Base-by-base conservation (phyloP, 1,284 basidiomycete species). In the Apiotrichum sp. region DNA sequence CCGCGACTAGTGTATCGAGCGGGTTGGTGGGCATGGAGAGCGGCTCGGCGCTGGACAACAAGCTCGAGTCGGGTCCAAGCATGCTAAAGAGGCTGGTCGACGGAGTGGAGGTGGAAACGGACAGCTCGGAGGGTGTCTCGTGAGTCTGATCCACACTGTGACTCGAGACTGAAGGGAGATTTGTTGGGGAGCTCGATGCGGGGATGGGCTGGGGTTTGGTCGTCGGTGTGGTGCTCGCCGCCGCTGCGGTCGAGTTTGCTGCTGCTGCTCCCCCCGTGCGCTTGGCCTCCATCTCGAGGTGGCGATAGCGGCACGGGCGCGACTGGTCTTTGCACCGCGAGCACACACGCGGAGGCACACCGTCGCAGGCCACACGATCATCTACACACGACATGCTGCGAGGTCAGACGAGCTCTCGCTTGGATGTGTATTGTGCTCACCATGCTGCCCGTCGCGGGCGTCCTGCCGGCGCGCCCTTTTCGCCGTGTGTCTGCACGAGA, bases 401-500 rank as follows among this genome's bases (percentile, higher is more conserved):
- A 16, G 10, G 49, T 16, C 16, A n/a, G 14, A 16, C 35, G 2
- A 35, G 50, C 35, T 22, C 22, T 22, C 22, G 22, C 22, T 22
- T 22, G 22, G 22, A 22, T 22, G 22, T 22, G 22, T 22, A 22
- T 22, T 22, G 22, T 14, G 14, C 57, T 40, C 46, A 63, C 62
- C 63, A 63, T 13, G 62, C 59, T 6, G 58, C 53, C 6, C 57
- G 56, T 13, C 59, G 57, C 7, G 63, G 63, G 6, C 63, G 53
- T 2, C 63, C 63, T 3, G 58, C 46, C 6, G 47, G 49, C 11
- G 62, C 49, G 3, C 59, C 41, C 41, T 51, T 46, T 39, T 54
- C 51, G 14, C 59, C 59, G 43, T 65, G 63, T 7, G 53, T 61
- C 43, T 51, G 51, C 4, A 59, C 57, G 34, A 65, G 22, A 40